phyloP scores from a whole-genome alignment of 1,284 basidiomycete genomes.

The Polyporus tsugae region DNA sequence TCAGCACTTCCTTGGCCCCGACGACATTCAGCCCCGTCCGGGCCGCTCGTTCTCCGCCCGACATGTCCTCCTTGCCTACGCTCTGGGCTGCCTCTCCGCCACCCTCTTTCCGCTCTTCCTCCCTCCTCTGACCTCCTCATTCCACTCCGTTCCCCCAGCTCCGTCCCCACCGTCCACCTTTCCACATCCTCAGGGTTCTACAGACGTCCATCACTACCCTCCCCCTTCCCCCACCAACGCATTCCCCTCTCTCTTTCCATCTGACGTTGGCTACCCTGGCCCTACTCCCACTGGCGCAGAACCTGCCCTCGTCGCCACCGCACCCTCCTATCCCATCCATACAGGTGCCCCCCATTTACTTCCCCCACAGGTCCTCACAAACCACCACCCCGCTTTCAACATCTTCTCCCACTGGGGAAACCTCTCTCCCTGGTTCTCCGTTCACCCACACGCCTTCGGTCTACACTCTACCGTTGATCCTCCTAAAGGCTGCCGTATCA shows the following conservation, averaged over 20 bases:
- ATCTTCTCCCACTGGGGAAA: conserved; percentile 85
- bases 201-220: conserved; percentile 71
- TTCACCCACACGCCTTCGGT: conserved; percentile 72
- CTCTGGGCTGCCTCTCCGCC: conserved; percentile 13
- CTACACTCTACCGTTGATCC: conserved; percentile 73
- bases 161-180: conserved; percentile 34
- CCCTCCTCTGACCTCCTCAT: not conserved
- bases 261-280: conserved; percentile 82
- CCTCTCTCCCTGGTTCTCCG: conserved; percentile 85
- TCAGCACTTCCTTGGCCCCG: not conserved
- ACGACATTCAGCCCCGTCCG: not conserved
- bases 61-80: conserved; percentile 13
- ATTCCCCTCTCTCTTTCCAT: conserved; percentile 74
- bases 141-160: conserved; percentile 38
- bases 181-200: conserved; percentile 69
- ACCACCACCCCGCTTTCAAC: conserved; percentile 52
- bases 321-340: conserved; percentile 78
- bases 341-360: conserved; percentile 75
- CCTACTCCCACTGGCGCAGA: conserved; percentile 89
- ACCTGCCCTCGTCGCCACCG: conserved; percentile 79
- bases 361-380: conserved; percentile 46
- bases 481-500: conserved; percentile 75
- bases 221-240: conserved; percentile 75
- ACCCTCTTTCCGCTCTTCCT: conserved; percentile 14
- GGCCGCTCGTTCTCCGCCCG: not conserved